A percentile compares a stretch with the other conserved stretches of the same genome.
phyloP scores from a whole-genome alignment of 192 early-diverging fungal species.

The Entomortierella chlamydospora region DNA sequence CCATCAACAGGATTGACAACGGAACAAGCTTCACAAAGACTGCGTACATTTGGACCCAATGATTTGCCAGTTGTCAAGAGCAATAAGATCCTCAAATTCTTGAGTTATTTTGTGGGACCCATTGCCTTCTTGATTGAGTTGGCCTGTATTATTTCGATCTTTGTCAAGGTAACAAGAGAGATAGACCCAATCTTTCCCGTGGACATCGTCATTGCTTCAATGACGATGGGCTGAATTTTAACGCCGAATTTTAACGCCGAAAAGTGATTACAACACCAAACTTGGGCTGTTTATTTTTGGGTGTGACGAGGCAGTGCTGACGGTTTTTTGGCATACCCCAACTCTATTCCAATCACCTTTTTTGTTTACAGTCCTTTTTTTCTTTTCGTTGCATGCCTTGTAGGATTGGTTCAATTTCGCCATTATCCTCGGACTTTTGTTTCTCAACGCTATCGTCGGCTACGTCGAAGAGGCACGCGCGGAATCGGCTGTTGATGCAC shows the following conservation, averaged over 20 bases:
- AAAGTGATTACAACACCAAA: no score
- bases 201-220: no score
- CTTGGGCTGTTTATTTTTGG: not conserved
- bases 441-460: slow-evolving; percentile 90
- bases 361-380: not conserved
- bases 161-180: slow-evolving; percentile 32
- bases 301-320: not conserved
- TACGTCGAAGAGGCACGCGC: slow-evolving; percentile 92
- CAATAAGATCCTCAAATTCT: slow-evolving; percentile 58
- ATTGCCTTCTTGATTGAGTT: slow-evolving; percentile 77
- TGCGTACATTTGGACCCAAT: slow-evolving; percentile 80
- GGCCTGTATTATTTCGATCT: slow-evolving; percentile 45
- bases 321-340: not conserved
- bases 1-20: slow-evolving; percentile 71
- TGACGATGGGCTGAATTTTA: no score
- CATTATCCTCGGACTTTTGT: slow-evolving; percentile 78
- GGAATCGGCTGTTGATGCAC: slow-evolving; percentile 88
- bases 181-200: no score
- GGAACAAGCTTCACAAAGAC: slow-evolving; percentile 61
- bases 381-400: not conserved
- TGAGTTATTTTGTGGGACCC: slow-evolving; percentile 68
- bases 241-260: no score
- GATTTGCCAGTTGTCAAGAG: slow-evolving; percentile 74
- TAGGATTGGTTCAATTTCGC: slow-evolving; percentile 85
- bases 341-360: not conserved